Conservation (phyloP, 2,329 filamentous ascomycete species). For the Cladorrhinum sp. region DNA sequence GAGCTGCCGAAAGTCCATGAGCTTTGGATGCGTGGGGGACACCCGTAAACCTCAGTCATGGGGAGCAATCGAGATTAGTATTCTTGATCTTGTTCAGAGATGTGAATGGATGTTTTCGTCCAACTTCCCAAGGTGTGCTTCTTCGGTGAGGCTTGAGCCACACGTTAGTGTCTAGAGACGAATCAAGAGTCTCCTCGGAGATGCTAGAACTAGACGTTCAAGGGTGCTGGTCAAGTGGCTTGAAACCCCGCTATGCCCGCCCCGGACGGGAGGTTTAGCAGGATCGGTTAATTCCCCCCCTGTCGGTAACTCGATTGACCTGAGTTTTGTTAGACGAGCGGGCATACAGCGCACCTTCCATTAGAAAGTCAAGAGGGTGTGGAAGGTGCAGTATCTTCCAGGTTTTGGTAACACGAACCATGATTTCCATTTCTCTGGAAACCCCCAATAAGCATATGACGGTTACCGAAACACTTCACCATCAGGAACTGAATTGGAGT, state of each 20-base stretch:
- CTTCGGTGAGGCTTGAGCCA: neutral
- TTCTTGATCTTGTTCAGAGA: neutral
- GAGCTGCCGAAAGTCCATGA: neutral
- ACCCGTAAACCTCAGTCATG: neutral
- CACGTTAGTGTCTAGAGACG: conserved; percentile 1
- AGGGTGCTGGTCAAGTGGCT: conserved; percentile 4
- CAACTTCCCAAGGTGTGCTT: neutral
- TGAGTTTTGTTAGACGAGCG: conserved; percentile 16
- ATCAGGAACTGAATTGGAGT: neutral
- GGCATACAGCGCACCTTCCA: neutral
- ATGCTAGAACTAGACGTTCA: conserved; percentile 22
- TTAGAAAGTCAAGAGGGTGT: neutral
- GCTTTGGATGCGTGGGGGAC: neutral
- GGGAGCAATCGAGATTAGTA: too few relatives aligned
- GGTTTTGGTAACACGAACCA: neutral
- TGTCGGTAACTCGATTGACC: conserved; percentile 13
- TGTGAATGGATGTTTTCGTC: too few relatives aligned
- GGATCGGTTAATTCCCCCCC: conserved; percentile 11
- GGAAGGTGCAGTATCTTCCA: neutral
- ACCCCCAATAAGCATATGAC: neutral
- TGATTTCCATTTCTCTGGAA: neutral
- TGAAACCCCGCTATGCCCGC: conserved; percentile 9
- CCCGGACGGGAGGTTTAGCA: neutral
- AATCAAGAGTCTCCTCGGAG: conserved; percentile 27
- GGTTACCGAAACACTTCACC: neutral